Conservation (phyloP, 140 eudicot species). For the Flaveria floridana region DNA sequence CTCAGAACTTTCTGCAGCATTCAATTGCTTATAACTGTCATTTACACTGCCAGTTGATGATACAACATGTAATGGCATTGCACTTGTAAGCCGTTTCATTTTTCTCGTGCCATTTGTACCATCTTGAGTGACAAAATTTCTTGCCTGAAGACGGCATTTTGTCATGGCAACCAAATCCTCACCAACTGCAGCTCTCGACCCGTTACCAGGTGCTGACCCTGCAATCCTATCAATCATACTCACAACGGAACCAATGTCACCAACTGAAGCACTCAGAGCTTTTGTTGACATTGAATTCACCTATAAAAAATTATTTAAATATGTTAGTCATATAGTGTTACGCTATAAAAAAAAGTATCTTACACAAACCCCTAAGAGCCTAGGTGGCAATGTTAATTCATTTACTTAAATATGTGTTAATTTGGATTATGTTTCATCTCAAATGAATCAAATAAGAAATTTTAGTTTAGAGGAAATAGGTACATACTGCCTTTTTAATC, state of each 20-base stretch:
- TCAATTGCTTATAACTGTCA: constrained; percentile 59
- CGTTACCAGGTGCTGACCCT: constrained; percentile 98
- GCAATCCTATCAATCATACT: constrained; percentile 94
- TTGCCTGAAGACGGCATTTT: constrained; percentile 84
- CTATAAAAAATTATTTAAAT: constrained; percentile 36
- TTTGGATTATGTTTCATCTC: constrained; percentile 3
- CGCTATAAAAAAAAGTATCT: neutral
- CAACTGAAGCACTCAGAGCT: constrained; percentile 68
- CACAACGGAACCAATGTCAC: constrained; percentile 85
- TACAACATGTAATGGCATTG: constrained; percentile 74
- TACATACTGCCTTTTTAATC: neutral
- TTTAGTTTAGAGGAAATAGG: neutral
- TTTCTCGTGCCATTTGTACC: constrained; percentile 66
- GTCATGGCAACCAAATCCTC: constrained; percentile 98
- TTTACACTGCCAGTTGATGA: constrained; percentile 72
- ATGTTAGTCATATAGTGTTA: neutral
- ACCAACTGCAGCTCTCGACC: constrained; percentile 96
- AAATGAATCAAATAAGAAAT: neutral
- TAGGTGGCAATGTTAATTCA: constrained; percentile 9
- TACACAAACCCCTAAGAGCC: neutral
- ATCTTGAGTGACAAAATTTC: constrained; percentile 72
- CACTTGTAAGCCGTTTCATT: constrained; percentile 81
- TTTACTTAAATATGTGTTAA: neutral
- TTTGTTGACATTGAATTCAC: constrained; percentile 68
- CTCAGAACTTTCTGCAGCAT: constrained; percentile 56